phyloP scores from a whole-genome alignment of 306 rosid species.

The Dicorynia guianensis region DNA sequence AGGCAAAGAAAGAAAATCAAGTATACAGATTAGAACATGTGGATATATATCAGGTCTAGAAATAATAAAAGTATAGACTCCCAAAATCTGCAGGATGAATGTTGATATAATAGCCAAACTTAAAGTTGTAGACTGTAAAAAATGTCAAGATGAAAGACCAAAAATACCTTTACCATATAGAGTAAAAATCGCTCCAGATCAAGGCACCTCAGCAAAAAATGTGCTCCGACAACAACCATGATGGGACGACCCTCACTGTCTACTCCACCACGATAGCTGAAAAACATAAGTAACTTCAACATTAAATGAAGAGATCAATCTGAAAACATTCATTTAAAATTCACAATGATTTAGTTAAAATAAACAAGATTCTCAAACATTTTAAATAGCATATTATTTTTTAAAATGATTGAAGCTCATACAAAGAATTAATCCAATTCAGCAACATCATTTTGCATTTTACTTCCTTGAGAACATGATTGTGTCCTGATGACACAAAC shows the following conservation, averaged over 20 bases:
- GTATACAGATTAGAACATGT: constrained; percentile 1
- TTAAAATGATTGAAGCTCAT: constrained; percentile 8
- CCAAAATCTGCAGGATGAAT: constrained; percentile 26
- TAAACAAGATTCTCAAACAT: constrained; percentile 21
- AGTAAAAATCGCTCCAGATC: constrained; percentile 93
- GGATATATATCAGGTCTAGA: constrained; percentile 18
- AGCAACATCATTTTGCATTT: background rate
- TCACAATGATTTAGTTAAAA: constrained; percentile 14
- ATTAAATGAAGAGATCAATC: constrained; percentile 19
- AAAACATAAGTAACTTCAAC: constrained; percentile 32
- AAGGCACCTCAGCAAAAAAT: constrained; percentile 91
- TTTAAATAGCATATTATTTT: constrained; percentile 28
- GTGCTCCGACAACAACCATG: constrained; percentile 99
- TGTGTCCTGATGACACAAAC: background rate
- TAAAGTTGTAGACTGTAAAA: constrained; percentile 5
- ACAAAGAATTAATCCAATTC: background rate
- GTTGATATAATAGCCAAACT: constrained; percentile 15
- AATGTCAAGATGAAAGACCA: constrained; percentile 16
- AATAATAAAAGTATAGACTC: constrained; percentile 12
- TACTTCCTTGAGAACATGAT: constrained; percentile 25
- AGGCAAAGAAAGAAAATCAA: background rate
- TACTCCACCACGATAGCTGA: constrained; percentile 97
- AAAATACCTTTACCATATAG: constrained; percentile 78
- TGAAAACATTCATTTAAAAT: constrained; percentile 16
- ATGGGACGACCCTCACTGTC: constrained; percentile 96